Evolutionary conservation across 352 stramenopile genomes (phyloP).

Genomic region (Globisporangium nodosum): DNA sequence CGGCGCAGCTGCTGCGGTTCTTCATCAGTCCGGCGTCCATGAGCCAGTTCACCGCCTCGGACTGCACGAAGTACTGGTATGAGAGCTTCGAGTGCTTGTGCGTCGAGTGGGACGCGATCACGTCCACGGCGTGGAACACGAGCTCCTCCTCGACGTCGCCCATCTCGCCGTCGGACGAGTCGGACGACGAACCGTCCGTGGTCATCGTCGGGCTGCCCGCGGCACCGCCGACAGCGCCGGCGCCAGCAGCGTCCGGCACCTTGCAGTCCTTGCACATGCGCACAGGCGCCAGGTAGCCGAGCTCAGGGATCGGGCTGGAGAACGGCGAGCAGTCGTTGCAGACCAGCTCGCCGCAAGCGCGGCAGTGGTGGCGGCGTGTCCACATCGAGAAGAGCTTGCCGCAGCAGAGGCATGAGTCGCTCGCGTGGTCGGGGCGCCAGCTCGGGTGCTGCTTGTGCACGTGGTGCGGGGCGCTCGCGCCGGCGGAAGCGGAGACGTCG

Average conservation of each 20-base stretch:
- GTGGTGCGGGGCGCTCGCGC: background rate
- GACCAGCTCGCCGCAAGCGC: slow-evolving; percentile 71
- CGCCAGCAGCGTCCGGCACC: slow-evolving; percentile 1
- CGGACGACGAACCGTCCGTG: slow-evolving; percentile 25
- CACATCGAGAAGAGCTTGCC: slow-evolving; percentile 67
- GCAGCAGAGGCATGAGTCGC: slow-evolving; percentile 68
- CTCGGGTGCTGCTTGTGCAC: slow-evolving; percentile 20
- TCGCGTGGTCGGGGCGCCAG: slow-evolving; percentile 70
- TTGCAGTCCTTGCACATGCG: slow-evolving; percentile 74
- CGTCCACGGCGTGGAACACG: slow-evolving; percentile 51
- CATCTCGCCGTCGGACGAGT: slow-evolving; percentile 50
- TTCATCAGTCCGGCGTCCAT: slow-evolving; percentile 58
- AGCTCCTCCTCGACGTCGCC: slow-evolving; percentile 56
- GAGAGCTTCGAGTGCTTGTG: slow-evolving; percentile 69
- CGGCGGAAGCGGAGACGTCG: background rate
- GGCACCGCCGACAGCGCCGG: too few species aligned
- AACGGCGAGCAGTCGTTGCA: slow-evolving; percentile 69
- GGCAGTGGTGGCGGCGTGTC: slow-evolving; percentile 71
- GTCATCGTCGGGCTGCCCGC: slow-evolving; percentile 19
- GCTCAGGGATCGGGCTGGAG: slow-evolving; percentile 42
- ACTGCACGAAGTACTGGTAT: slow-evolving; percentile 85
- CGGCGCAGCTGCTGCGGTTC: slow-evolving; percentile 42
- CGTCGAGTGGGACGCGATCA: slow-evolving; percentile 56
- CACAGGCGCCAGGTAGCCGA: slow-evolving; percentile 65
- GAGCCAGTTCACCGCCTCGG: slow-evolving; percentile 80